phyloP scores from a whole-genome alignment of 495 filamentous ascomycete species.

The Evansstolkia leycettana region DNA sequence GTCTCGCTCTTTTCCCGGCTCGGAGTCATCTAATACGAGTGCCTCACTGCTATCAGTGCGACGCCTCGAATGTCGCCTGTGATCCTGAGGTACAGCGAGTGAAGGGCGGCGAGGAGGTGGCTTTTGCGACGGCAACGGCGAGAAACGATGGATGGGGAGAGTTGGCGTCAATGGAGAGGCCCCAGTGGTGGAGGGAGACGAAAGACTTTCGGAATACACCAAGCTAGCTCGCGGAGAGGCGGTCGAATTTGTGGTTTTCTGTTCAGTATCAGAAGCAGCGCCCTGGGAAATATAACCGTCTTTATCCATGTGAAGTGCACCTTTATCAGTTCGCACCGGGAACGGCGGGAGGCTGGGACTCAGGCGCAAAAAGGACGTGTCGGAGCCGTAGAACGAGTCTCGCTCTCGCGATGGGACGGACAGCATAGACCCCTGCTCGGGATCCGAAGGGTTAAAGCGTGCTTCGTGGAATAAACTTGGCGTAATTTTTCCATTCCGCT shows the following conservation, averaged over 20 bases:
- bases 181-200: slow-evolving; percentile 24
- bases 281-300: slow-evolving; percentile 15
- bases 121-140: slow-evolving; percentile 26
- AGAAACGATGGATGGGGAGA: slow-evolving; percentile 33
- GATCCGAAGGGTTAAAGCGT: slow-evolving; percentile 9
- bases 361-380: slow-evolving; percentile 33
- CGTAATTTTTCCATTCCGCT: slow-evolving; percentile 64
- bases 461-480: slow-evolving; percentile 54
- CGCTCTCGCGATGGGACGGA: slow-evolving; percentile 22
- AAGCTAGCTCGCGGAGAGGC: slow-evolving; percentile 22
- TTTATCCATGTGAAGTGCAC: slow-evolving; percentile 17
- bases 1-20: slow-evolving; percentile 12
- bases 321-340: slow-evolving; percentile 13
- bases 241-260: slow-evolving; percentile 22
- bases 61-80: slow-evolving; percentile 27
- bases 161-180: slow-evolving; percentile 34
- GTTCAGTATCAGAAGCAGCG: slow-evolving; percentile 24
- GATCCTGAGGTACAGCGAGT: slow-evolving; percentile 24
- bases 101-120: slow-evolving; percentile 27
- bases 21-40: slow-evolving; percentile 19
- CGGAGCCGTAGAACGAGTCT: slow-evolving; percentile 26
- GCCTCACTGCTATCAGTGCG: slow-evolving; percentile 35
- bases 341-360: slow-evolving; percentile 22
- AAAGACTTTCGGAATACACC: slow-evolving; percentile 26
- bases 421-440: slow-evolving; percentile 19